Base-by-base conservation (phyloP, 345 rosid genomes). In the Arabis hirsuta region DNA sequence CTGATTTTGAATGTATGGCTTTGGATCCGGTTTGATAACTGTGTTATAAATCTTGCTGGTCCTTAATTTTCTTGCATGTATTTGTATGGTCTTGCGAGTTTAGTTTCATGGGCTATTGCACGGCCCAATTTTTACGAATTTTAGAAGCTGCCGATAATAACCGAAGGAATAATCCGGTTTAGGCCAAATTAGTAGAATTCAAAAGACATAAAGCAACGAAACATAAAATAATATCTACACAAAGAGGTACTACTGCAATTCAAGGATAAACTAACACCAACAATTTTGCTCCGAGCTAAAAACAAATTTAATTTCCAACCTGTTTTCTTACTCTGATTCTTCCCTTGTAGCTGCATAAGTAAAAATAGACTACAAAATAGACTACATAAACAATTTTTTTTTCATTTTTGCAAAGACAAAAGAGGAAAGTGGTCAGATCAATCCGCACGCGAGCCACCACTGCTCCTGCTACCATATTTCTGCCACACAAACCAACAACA, bases 381-480 rank as follows among this genome's bases (percentile, higher is more conserved):
- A n/a, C n/a, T n/a, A n/a, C n/a, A n/a, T n/a, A n/a, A n/a, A 74
- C 73, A 74, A 31, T 31, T 41, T 20, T 20, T 20, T 20, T 51
- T 24, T 19, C 27, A 7, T 22, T 57, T 27, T 57, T 5, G 60
- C 58, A 14, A 67, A 27, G 53, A 57, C 72, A 73, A 73, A 65
- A 12, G 71, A 38, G 13, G 44, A 39, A 27, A 19, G 12, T 58
- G 19, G 67, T 43, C 69, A 59, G 59, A 41, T 69, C 71, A 76
- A 14, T 76, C 79, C 27, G 79, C 79, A 41, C 91, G 90, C 4
- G 84, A 66, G 67, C 90, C 82, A 48, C 41, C 41, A 2, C 83
- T 73, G 67, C 88, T 82, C 78, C 85, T 85, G 39, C 90, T 86
- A 13, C 79, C 79, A 68, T 85, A 85, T 58, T 79, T 85, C 89